Base-by-base conservation (phyloP, 2,329 filamentous ascomycete genomes). In the Aphanoascus verrucosus region DNA sequence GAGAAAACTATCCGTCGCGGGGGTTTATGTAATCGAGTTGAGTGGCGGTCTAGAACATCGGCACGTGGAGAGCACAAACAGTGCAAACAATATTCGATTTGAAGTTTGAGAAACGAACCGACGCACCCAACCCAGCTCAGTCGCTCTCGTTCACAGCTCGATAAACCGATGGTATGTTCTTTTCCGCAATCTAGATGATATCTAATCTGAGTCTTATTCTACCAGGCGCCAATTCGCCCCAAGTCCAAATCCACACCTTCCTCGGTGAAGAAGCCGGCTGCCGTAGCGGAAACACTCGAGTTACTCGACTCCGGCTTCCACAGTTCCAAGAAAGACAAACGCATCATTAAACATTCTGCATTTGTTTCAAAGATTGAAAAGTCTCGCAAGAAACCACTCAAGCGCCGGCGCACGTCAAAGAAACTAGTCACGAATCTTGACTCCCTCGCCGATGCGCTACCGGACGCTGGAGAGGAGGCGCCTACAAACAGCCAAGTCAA, bases 251-350 rank as follows among this genome's bases (percentile, higher is more conserved):
- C 59, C 47, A 58, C 58, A 41, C 57, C 58, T 38, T 32, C 57
- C 23, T 43, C 56, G 28, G 37, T 49, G 37, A 58, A 57, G 32
- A 62, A 59, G 51, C 53, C 60, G 48, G 12, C 41, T 51, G 23
- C 61, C 58, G 28, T 34, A 23, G 28, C 45, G 19, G 43, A 41
- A 43, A 37, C 49, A 14, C 59, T 52, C 56, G 50, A 47, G 19
- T 55, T 56, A 23, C 64, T 68, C 49, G 57, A 63, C 62, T 54
- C 70, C 51, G 66, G 68, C 5, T 90, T 91, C 69, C 73, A 82
- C 56, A 78, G 82, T 52, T 82, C 78, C 58, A 97, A 96, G 71
- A 83, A 80, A 65, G 87, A 94, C 73, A 94, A 91, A 74, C 85
- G 84, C 20, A 73, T 77, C 34, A 87, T 94, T 62, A 90, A 89